Base-by-base conservation (phyloP, 441 rosid species). In the Omphalea diandra region DNA sequence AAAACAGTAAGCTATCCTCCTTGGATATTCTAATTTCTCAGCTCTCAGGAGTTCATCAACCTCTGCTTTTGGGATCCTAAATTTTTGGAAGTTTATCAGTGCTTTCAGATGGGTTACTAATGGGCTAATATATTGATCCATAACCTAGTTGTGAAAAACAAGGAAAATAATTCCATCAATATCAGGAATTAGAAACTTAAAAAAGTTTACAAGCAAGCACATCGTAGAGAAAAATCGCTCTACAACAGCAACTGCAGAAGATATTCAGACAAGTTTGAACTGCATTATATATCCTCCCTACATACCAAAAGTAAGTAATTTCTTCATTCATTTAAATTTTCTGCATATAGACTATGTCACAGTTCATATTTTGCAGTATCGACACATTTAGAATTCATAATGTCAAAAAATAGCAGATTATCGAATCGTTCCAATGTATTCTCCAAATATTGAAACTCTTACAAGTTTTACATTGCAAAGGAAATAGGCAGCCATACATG, bases 111-210 rank as follows among this genome's bases (percentile, higher is more conserved):
- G 87, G 74, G 82, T 71, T 61, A 86, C 89, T 67, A 92, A 71
- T 70, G 96, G 93, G 76, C 90, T 90, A 66, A 92, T 89, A 83
- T 90, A 92, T 47, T 88, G 86, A 79, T 86, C 89, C 87, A 88
- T 86, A 17, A 92, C 91, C 94, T 92, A 74, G 56, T 56, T 38
- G 73, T 62, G 20, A 55, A 61, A n/a, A 63, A 57, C 49, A 56
- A 65, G 27, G 24, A 32, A 46, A 56, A 64, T 8, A 8, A 55
- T 43, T 32, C 17, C 8, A 62, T 49, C 36, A 52, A 11, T 55
- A 32, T 31, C 41, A 71, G 10, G n/a, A 2, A 59, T 41, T 43
- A 10, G 20, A 9, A 9, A n/a, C 67, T n/a, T 0, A 15, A 35
- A 11, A 22, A 70, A 44, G 40, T 17, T 33, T 17, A 11, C 40